Base-by-base conservation (phyloP, 768 basidiomycete genomes). In the Tylopilus vinaceipallidus region DNA sequence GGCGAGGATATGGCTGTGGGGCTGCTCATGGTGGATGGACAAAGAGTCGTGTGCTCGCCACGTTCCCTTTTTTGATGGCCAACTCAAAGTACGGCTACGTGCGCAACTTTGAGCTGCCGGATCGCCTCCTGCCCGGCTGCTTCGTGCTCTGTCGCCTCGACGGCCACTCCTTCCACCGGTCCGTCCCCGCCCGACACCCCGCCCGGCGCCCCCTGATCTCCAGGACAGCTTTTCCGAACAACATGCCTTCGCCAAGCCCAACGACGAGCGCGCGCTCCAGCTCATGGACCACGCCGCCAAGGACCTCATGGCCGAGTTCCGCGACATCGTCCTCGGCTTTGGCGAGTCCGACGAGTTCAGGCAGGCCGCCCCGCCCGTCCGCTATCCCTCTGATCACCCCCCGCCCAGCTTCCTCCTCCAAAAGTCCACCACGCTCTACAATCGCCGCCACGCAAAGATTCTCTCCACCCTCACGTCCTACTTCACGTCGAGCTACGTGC, bases 341-440 rank as follows among this genome's bases (percentile, higher is more conserved):
- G 97, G 97, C 2, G 91, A 99, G 73, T 97, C 94, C 17, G 97
- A 99, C 66, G 97, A 99, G 70, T 98, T 83, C 70, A 97, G 94
- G 95, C 88, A 50, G 60, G 27, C 27, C 20, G 26, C 34, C n/a
- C 4, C 23, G 3, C 27, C 4, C 11, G 6, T 33, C 24, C 17
- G 4, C 33, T 13, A 3, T 12, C 22, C 44, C 10, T 3, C 36
- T 42, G n/a, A n/a, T n/a, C 46, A 27, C 29, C 56, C 4, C 24
- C 22, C 24, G 4, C 35, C 50, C 39, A 98, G 95, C 64, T 98
- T 99, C 61, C 78, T 98, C 45, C 77, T 99, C 39, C 82, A 83
- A 47, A 86, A 80, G 56, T 76, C 80, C 3, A 83, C 91, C 1
- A 69, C 78, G 6, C 67, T 99, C 10, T 95, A 93, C 71, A 93